Conservation (phyloP, 2,329 filamentous ascomycete species). For the Blastomyces percursus region DNA sequence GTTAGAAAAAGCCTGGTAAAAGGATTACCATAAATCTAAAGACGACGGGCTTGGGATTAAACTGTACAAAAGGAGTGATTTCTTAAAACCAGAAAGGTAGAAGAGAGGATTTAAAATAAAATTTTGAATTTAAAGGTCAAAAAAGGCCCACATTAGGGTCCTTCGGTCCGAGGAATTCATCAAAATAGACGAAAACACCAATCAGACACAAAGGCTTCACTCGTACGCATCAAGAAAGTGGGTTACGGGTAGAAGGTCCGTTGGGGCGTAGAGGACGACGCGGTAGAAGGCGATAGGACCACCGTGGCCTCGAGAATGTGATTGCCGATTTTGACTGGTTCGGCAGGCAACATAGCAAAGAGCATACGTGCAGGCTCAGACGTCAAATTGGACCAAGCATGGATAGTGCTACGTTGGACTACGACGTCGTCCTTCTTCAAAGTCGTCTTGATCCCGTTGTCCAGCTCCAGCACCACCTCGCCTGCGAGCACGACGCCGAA, state of each 20-base stretch:
- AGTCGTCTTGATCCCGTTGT: slow-evolving; percentile 20
- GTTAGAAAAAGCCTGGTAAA: neutral
- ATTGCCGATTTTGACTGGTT: slow-evolving; percentile 14
- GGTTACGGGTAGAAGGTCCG: neutral
- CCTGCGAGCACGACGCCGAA: slow-evolving; percentile 24
- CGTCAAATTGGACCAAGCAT: slow-evolving; percentile 18
- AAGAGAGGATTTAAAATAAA: neutral
- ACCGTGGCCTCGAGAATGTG: slow-evolving; percentile 15
- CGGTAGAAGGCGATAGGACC: slow-evolving; percentile 3
- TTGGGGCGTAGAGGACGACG: neutral
- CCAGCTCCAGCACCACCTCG: slow-evolving; percentile 21
- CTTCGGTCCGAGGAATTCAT: neutral
- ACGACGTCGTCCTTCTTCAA: slow-evolving; percentile 21
- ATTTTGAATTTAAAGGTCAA: neutral
- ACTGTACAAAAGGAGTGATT: neutral
- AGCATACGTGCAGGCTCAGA: slow-evolving; percentile 15
- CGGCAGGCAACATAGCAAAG: slow-evolving; percentile 15
- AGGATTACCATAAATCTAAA: neutral
- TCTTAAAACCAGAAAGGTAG: neutral
- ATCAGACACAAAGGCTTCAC: neutral
- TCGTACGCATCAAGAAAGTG: neutral
- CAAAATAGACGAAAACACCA: neutral
- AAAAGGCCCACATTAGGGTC: neutral
- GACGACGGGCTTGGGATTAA: neutral
- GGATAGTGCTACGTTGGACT: slow-evolving; percentile 23